Conservation (phyloP, 169 alveolate species). For the Plasmodium gallinaceum region DNA sequence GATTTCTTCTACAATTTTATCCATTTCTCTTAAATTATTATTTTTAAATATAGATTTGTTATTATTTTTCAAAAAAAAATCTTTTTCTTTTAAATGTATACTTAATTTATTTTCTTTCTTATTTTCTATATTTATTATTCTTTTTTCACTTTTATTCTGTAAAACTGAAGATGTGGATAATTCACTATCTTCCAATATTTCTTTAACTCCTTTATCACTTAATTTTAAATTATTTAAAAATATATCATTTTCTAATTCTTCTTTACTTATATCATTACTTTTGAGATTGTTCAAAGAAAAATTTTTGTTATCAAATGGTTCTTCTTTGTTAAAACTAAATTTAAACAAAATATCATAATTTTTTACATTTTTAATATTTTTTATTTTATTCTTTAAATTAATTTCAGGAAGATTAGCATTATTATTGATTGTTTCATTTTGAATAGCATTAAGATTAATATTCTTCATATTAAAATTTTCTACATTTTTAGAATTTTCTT, state of each 20-base stretch:
- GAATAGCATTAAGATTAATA: neutral
- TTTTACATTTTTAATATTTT: conserved; percentile 49
- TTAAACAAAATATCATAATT: conserved; percentile 51
- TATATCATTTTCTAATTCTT: neutral
- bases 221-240: neutral
- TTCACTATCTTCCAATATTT: conserved; percentile 4
- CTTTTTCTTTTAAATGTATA: neutral
- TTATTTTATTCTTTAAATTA: conserved; percentile 48
- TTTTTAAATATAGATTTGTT: conserved; percentile 1
- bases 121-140: neutral
- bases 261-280: conserved; percentile 16
- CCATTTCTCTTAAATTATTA: neutral
- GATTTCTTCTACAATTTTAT: conserved; percentile 18
- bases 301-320: conserved; percentile 14
- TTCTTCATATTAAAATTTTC: neutral
- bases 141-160: neutral
- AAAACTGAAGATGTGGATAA: neutral
- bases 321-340: conserved; percentile 28
- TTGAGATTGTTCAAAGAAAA: conserved; percentile 26
- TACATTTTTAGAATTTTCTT: conserved; percentile 8
- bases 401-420: neutral
- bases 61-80: neutral
- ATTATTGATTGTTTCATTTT: neutral
- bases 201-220: neutral
- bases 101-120: conserved; percentile 11